A percentile compares a stretch with the other conserved stretches of the same genome.
Evolutionary conservation across 2,329 filamentous ascomycete genomes (phyloP).

Genomic region (Ploettnerulaceae sp.): DNA sequence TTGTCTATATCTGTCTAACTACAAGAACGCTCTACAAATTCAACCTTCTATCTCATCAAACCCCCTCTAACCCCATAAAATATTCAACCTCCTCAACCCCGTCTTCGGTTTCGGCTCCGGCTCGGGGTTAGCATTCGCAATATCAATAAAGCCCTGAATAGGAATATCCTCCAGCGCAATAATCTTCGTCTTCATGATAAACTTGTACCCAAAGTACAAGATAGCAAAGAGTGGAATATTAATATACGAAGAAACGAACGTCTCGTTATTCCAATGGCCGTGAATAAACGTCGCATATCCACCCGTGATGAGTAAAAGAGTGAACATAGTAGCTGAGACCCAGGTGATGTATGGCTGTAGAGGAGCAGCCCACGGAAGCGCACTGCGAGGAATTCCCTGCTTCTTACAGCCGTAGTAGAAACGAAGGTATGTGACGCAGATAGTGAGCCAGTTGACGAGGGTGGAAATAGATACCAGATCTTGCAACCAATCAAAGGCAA

Average conservation of each 20-base stretch:
- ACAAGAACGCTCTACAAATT: neutral
- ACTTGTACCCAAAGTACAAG: slow-evolving; percentile 47
- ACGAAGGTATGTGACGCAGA: slow-evolving; percentile 55
- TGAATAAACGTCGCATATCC: slow-evolving; percentile 62
- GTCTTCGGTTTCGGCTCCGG: slow-evolving; percentile 11
- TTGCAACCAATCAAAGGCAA: slow-evolving; percentile 62
- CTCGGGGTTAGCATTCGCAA: slow-evolving; percentile 28
- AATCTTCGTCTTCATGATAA: slow-evolving; percentile 45
- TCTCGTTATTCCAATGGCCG: slow-evolving; percentile 49
- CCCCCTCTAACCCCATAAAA: slow-evolving; percentile 11
- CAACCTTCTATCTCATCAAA: neutral
- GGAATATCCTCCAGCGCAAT: slow-evolving; percentile 37
- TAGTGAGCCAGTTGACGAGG: slow-evolving; percentile 58
- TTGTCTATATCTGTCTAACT: no score
- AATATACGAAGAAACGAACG: slow-evolving; percentile 60
- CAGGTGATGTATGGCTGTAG: slow-evolving; percentile 56
- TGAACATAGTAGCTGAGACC: slow-evolving; percentile 46
- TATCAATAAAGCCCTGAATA: slow-evolving; percentile 36
- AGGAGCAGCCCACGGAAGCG: slow-evolving; percentile 50
- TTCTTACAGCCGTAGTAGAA: slow-evolving; percentile 49
- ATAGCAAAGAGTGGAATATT: slow-evolving; percentile 42
- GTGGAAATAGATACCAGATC: slow-evolving; percentile 59
- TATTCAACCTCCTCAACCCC: slow-evolving; percentile 26
- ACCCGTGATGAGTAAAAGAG: slow-evolving; percentile 52
- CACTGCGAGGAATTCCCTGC: slow-evolving; percentile 47